Conservation (phyloP, 164 flowering plant genomes). For the Piper betle region DNA sequence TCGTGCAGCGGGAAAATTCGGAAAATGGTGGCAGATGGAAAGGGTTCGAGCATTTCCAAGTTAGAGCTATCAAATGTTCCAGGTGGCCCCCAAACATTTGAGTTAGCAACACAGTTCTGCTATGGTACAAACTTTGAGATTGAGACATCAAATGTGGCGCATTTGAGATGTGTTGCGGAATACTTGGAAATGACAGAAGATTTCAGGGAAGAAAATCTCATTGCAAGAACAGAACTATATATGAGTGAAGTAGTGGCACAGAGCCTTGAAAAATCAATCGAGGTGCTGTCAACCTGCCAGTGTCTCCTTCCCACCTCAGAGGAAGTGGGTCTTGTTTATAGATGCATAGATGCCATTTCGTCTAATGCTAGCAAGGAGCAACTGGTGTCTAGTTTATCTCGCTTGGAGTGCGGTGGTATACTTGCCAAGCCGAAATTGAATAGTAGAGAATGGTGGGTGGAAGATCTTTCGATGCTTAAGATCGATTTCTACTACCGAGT, state of each 20-base stretch:
- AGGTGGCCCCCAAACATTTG: slow-evolving; percentile 49
- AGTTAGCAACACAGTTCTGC: slow-evolving; percentile 57
- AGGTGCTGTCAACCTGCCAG: slow-evolving; percentile 43
- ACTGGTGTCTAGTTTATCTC: slow-evolving; percentile 41
- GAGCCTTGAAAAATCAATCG: slow-evolving; percentile 45
- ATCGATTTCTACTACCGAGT: slow-evolving; percentile 43
- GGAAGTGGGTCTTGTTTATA: slow-evolving; percentile 31
- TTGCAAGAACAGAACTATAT: slow-evolving; percentile 39
- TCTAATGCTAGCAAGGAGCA: slow-evolving; percentile 56
- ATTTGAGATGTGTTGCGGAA: slow-evolving; percentile 54
- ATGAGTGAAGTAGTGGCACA: slow-evolving; percentile 33
- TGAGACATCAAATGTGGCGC: slow-evolving; percentile 39
- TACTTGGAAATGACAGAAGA: slow-evolving; percentile 73
- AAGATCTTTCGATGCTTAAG: slow-evolving; percentile 41
- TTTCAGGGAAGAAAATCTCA: slow-evolving; percentile 46
- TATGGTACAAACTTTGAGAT: slow-evolving; percentile 67
- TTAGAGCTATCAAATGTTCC: slow-evolving; percentile 47
- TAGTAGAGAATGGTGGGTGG: slow-evolving; percentile 57
- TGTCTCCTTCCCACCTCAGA: slow-evolving; percentile 31
- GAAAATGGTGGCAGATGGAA: slow-evolving; percentile 41
- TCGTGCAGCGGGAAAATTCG: slow-evolving; percentile 50
- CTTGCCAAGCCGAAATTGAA: slow-evolving; percentile 24
- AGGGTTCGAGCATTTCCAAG: slow-evolving; percentile 24
- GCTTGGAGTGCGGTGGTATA: slow-evolving; percentile 24
- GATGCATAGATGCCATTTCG: slow-evolving; percentile 54